Evolutionary conservation across 2,329 filamentous ascomycete species (phyloP).

Genomic region (Aspergillus sp.): DNA sequence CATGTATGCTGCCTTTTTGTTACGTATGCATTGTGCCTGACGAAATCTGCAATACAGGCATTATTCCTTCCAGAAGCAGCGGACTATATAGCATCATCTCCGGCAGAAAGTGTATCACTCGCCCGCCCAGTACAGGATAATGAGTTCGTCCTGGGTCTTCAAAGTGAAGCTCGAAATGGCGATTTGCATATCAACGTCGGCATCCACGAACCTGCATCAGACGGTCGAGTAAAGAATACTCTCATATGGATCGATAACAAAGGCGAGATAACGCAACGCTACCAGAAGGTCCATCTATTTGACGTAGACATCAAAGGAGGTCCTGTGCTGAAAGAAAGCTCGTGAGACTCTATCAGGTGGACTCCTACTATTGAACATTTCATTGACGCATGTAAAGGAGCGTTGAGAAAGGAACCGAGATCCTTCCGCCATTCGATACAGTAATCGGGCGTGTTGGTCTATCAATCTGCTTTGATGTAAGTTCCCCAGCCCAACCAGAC

Average conservation of each 20-base stretch:
- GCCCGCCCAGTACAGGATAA: slow-evolving; percentile 65
- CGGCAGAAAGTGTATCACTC: slow-evolving; percentile 68
- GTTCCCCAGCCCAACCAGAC: slow-evolving; percentile 17
- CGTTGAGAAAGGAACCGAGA: slow-evolving; percentile 65
- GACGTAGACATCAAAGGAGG: slow-evolving; percentile 64
- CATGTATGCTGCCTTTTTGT: neutral
- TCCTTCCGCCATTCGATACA: slow-evolving; percentile 71
- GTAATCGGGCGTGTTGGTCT: slow-evolving; percentile 73
- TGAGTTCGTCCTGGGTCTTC: slow-evolving; percentile 75
- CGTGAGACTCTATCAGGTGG: slow-evolving; percentile 30
- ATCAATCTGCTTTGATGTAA: slow-evolving; percentile 82
- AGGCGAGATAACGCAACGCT: slow-evolving; percentile 62
- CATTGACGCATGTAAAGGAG: slow-evolving; percentile 39
- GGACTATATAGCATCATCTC: slow-evolving; percentile 77
- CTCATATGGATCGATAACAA: slow-evolving; percentile 65
- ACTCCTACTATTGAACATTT: neutral
- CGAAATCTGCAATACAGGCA: slow-evolving; percentile 48
- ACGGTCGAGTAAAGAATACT: slow-evolving; percentile 60
- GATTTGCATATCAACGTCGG: slow-evolving; percentile 78
- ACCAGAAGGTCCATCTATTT: slow-evolving; percentile 92
- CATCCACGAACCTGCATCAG: slow-evolving; percentile 70
- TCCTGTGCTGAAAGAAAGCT: slow-evolving; percentile 62
- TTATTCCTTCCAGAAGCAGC: slow-evolving; percentile 91
- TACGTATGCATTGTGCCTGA: neutral
- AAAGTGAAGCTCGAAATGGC: slow-evolving; percentile 63